Conservation (phyloP, 768 basidiomycete species). For the Suillus ampliporus region DNA sequence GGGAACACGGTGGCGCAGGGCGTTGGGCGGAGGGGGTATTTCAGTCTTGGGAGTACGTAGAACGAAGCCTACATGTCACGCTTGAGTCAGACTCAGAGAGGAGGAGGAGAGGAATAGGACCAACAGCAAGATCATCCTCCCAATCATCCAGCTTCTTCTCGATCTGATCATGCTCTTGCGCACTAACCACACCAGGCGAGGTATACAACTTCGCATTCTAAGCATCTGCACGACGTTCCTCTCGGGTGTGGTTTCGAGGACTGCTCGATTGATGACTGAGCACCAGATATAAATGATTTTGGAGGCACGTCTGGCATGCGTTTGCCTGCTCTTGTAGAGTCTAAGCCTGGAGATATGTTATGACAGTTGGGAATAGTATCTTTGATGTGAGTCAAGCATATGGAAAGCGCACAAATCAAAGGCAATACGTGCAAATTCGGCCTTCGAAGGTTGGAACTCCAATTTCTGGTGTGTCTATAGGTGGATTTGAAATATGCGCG, state of each 20-base stretch:
- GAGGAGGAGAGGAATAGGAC: slow-evolving; percentile 19
- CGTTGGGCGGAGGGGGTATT: slow-evolving; percentile 78
- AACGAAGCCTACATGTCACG: slow-evolving; percentile 61
- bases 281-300: slow-evolving; percentile 98
- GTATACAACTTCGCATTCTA: slow-evolving; percentile 75
- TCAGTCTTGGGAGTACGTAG: slow-evolving; percentile 65
- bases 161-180: slow-evolving; percentile 84
- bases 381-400: not conserved
- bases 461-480: slow-evolving; percentile 84
- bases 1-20: slow-evolving; percentile 66
- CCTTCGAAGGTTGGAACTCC: slow-evolving; percentile 83
- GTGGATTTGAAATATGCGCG: slow-evolving; percentile 91
- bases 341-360: slow-evolving; percentile 61
- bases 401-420: slow-evolving; percentile 45
- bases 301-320: slow-evolving; percentile 89
- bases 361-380: slow-evolving; percentile 4
- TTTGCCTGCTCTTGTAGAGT: slow-evolving; percentile 93
- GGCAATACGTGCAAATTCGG: slow-evolving; percentile 83
- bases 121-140: slow-evolving; percentile 71
- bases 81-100: not conserved
- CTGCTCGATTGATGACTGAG: slow-evolving; percentile 78
- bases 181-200: slow-evolving; percentile 68
- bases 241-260: slow-evolving; percentile 27
- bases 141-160: slow-evolving; percentile 65
- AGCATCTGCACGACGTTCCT: slow-evolving; percentile 6